Evolutionary conservation across 2,329 filamentous ascomycete species (phyloP).

Genomic region (Coniochaeta ligniaria): DNA sequence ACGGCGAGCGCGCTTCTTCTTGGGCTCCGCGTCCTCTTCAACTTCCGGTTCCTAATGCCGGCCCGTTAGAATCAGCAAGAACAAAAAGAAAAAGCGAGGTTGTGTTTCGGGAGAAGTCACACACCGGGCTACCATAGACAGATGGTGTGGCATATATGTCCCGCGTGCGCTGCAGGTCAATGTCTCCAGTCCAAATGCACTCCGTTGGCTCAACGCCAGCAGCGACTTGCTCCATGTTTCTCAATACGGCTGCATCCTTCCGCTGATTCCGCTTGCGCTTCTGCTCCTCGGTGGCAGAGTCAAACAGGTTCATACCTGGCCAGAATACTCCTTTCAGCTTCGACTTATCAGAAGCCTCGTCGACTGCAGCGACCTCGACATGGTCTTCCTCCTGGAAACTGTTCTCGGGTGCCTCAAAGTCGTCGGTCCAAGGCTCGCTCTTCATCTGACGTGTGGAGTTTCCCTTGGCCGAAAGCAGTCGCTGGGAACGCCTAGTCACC

Average conservation of each 20-base stretch:
- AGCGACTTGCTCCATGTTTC: constrained; percentile 58
- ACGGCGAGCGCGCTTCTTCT: constrained; percentile 15
- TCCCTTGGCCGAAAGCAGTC: neutral
- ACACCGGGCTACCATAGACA: constrained; percentile 40
- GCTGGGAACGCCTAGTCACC: constrained; percentile 9
- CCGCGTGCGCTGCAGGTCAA: constrained; percentile 42
- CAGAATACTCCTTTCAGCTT: constrained; percentile 67
- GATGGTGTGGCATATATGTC: constrained; percentile 57
- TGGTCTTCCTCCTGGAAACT: constrained; percentile 17
- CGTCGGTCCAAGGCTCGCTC: constrained; percentile 20
- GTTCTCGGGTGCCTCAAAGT: constrained; percentile 17
- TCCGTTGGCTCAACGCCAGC: constrained; percentile 57
- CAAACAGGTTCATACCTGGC: constrained; percentile 76
- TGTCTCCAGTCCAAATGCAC: constrained; percentile 50
- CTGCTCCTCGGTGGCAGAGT: constrained; percentile 68
- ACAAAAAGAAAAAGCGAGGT: neutral
- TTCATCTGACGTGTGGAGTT: neutral
- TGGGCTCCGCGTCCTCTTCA: constrained; percentile 8
- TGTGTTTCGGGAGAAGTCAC: constrained; percentile 9
- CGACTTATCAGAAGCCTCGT: constrained; percentile 16
- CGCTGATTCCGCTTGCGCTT: constrained; percentile 71
- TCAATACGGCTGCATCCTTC: constrained; percentile 65
- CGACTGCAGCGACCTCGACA: constrained; percentile 15
- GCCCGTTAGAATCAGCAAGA: neutral
- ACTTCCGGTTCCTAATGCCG: constrained; percentile 10